Percentiles rank a stretch among this genome's conserved stretches.
These are phyloP conservation scores for Meyerozyma sp. DNA, from an alignment of 1,139 yeast genomes.

Conservation along the genomic window DNA sequence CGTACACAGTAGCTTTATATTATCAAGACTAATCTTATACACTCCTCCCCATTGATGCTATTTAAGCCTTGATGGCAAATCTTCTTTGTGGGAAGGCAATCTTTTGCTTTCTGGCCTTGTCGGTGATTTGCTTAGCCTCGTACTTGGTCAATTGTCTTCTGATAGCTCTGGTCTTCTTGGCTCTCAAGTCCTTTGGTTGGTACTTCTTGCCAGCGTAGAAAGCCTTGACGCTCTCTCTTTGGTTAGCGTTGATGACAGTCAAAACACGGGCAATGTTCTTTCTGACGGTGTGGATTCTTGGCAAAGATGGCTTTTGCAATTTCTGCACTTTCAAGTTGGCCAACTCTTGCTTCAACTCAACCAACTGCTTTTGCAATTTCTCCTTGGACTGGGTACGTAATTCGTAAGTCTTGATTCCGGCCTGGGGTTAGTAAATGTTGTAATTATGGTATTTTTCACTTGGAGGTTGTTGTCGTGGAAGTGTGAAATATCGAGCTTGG, in stretches of 20 bases:
- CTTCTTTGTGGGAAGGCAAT: constrained; percentile 98
- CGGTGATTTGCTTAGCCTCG: constrained; percentile 80
- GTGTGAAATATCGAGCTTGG: background rate
- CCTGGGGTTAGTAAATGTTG: constrained; percentile 42
- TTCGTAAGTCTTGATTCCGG: constrained; percentile 93
- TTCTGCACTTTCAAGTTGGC: constrained; percentile 96
- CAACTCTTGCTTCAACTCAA: constrained; percentile 95
- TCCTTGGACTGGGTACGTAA: constrained; percentile 97
- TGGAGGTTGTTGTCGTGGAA: too few relatives aligned
- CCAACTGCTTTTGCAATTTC: constrained; percentile 90
- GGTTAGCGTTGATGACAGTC: constrained; percentile 94
- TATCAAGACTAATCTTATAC: constrained; percentile 6
- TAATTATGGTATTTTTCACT: background rate
- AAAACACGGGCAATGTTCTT: constrained; percentile 98
- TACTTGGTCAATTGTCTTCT: constrained; percentile 92
- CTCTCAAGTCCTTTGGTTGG: constrained; percentile 98
- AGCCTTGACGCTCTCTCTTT: constrained; percentile 92
- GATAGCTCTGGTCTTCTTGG: constrained; percentile 99
- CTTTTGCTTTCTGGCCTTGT: constrained; percentile 86
- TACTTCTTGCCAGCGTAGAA: constrained; percentile 95
- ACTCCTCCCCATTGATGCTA: constrained; percentile 6
- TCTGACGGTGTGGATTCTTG: constrained; percentile 95
- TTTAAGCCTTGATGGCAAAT: constrained; percentile 97
- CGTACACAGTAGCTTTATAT: constrained; percentile 4
- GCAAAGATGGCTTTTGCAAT: constrained; percentile 84